A percentile compares a stretch with the other conserved stretches of the same genome.
Conservation (phyloP, 768 basidiomycete species). For the Boletus eberwhitei region DNA sequence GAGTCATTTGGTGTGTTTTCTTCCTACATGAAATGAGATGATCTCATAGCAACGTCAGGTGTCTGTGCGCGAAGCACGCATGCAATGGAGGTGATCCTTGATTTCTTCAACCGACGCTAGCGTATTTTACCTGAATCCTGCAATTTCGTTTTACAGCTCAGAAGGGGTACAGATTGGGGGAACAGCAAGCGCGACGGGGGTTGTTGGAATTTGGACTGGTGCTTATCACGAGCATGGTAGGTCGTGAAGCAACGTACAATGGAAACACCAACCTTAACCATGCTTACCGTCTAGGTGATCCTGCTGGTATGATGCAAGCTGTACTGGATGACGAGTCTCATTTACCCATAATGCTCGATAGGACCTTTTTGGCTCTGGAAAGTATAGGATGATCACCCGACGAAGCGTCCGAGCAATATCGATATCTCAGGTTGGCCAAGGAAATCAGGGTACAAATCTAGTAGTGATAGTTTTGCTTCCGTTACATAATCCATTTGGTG, state of each 20-base stretch:
- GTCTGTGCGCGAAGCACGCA: constrained; percentile 48
- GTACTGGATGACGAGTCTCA: too few species aligned
- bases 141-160: constrained; percentile 40
- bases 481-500: constrained; percentile 13
- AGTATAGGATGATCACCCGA: constrained; percentile 38
- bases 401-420: too few species aligned
- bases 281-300: constrained; percentile 46
- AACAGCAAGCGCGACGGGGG: constrained; percentile 60
- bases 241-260: neutral
- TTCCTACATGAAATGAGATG: constrained; percentile 3
- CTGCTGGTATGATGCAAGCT: constrained; percentile 48
- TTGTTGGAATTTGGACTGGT: constrained; percentile 69
- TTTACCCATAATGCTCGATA: constrained; percentile 21
- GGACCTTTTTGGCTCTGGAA: constrained; percentile 78
- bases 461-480: neutral
- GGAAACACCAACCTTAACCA: neutral
- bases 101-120: neutral
- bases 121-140: neutral
- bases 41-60: constrained; percentile 35
- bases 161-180: constrained; percentile 67
- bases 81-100: constrained; percentile 57
- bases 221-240: constrained; percentile 54
- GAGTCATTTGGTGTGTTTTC: constrained; percentile 27
- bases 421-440: constrained; percentile 9
- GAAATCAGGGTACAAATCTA: neutral